Evolutionary conservation across 805 yeast species (phyloP), one percentile per base, ranked within the genome.

Genomic region (Hanseniaspora hatyaiensis): DNA sequence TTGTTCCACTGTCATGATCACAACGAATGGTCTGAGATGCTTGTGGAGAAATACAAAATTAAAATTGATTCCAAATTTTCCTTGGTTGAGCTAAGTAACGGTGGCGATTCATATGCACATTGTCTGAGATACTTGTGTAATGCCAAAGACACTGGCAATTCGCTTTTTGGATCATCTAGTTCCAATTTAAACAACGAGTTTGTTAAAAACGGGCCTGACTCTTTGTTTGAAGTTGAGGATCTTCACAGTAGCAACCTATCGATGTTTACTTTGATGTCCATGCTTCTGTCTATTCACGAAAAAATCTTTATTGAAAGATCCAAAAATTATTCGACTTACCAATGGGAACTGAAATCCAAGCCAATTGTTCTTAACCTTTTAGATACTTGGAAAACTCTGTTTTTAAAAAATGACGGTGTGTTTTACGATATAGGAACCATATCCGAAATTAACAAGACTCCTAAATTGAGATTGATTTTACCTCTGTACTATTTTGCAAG

Each of bases 401-500:
- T 73, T 57, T 62, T 77, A 34, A 68, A 69, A 52, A 79, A 75
- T 54, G 83, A 81, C 8, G 92, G 92, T 4, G 66, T 73, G 2
- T 61, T 79, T 22, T 47, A 47, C 24, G 50, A 47, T 16, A 12
- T 31, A 13, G 45, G 41, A 4, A 47, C 45, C 1, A 66, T 69
- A 36, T 75, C 73, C 12, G 36, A 28, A 18, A 63, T 73, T 9
- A 71, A 79, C 48, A 67, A 70, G 46, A 69, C 72, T 51, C 74
- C 81, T 32, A 75, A 75, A 19, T 63, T 80, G 53, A 78, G 81
- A 58, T 61, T 82, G 53, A 74, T 81, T 19, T 62, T 82, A 49
- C 89, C 92, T 3, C 60, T 82, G 53, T 69, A 77, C 42, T 71
- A 75, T 19, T 74, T 81, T 57, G 80, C 85, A 16, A 79, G 78